Evolutionary conservation across 805 yeast species (phyloP).

Genomic region (Candida schatavii): DNA sequence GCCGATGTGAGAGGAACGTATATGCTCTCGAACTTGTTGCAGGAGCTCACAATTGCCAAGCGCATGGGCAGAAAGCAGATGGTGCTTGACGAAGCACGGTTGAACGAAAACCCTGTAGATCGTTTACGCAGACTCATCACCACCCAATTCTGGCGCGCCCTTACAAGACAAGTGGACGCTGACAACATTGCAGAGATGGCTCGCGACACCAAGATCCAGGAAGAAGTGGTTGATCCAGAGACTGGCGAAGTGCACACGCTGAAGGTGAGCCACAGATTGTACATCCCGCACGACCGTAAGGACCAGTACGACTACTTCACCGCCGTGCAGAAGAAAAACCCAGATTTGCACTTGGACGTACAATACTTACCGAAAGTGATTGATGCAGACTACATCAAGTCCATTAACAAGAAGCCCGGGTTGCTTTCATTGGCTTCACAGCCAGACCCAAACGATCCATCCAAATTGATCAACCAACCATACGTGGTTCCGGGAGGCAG

Average conservation of each 20-base stretch:
- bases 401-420: constrained; percentile 82
- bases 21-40: constrained; percentile 80
- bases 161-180: constrained; percentile 69
- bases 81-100: constrained; percentile 75
- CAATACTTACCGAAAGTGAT: constrained; percentile 72
- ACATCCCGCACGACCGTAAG: constrained; percentile 64
- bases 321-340: constrained; percentile 50
- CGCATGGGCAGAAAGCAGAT: constrained; percentile 74
- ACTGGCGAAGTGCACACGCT: constrained; percentile 31
- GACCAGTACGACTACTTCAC: constrained; percentile 73
- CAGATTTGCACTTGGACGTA: constrained; percentile 63
- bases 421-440: constrained; percentile 76
- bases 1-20: constrained; percentile 83
- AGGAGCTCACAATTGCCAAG: constrained; percentile 85
- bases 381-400: constrained; percentile 73
- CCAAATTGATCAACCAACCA: constrained; percentile 62
- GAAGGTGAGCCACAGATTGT: constrained; percentile 68
- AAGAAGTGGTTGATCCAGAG: constrained; percentile 35
- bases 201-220: constrained; percentile 68
- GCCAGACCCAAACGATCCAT: constrained; percentile 51
- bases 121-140: constrained; percentile 71
- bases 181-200: constrained; percentile 68
- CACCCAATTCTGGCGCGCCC: constrained; percentile 74
- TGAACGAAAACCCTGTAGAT: constrained; percentile 84
- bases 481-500: constrained; percentile 97